Conservation (phyloP, 2,329 filamentous ascomycete species). For the Helotiales sp. region DNA sequence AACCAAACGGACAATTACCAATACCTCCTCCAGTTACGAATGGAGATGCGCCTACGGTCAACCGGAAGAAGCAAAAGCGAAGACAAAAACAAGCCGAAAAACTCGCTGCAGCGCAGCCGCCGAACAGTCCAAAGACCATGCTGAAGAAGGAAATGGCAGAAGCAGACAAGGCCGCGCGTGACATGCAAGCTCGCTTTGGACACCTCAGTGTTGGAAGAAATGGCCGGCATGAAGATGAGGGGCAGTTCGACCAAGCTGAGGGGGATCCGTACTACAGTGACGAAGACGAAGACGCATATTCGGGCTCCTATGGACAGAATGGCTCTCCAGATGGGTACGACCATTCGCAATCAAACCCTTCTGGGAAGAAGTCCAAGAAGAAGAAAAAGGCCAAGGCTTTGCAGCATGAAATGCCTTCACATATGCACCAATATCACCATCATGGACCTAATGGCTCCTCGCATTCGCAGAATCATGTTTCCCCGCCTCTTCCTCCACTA, state of each 20-base stretch:
- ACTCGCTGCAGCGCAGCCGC: constrained; percentile 33
- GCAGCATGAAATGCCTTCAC: constrained; percentile 20
- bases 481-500: constrained; percentile 38
- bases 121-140: constrained; percentile 21
- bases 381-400: constrained; percentile 39
- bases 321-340: constrained; percentile 35
- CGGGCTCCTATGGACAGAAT: constrained; percentile 35
- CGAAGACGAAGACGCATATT: constrained; percentile 43
- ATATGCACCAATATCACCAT: constrained; percentile 23
- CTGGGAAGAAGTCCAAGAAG: constrained; percentile 40
- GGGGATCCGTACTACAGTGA: constrained; percentile 59
- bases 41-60: constrained; percentile 56
- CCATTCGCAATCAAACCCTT: constrained; percentile 24
- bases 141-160: constrained; percentile 30
- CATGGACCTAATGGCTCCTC: constrained; percentile 28
- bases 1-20: constrained; percentile 33
- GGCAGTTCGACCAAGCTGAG: constrained; percentile 45
- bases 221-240: constrained; percentile 30
- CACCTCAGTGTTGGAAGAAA: constrained; percentile 12
- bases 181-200: constrained; percentile 11
- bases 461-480: constrained; percentile 31
- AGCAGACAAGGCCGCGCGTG: constrained; percentile 31
- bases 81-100: constrained; percentile 66
- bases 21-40: constrained; percentile 29
- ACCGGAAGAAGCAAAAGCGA: constrained; percentile 94